Base-by-base conservation (phyloP, 2,329 filamentous ascomycete genomes). In the Aspergillus viridinutans region DNA sequence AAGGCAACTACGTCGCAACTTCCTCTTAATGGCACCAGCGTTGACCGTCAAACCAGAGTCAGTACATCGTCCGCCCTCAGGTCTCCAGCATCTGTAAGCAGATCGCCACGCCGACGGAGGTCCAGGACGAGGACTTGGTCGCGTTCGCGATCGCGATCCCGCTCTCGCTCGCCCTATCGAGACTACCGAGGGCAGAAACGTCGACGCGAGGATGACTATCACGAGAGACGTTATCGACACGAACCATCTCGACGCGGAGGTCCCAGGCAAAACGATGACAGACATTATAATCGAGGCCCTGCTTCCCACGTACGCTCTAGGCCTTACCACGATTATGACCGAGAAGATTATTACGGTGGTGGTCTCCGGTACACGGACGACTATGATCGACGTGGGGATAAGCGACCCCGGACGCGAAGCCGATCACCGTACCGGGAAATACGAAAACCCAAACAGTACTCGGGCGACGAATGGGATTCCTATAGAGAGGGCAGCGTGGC, bases 1-100 rank as follows among this genome's bases (percentile, higher is more conserved):
- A 94, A 94, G 90, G 90, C 90, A 94, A 90, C 89, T 90, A 88
- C 77, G 77, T 81, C 88, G 87, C 85, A 87, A 83, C 81, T 83
- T 82, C 83, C 83, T 76, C 78, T 84, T 83, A 85, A 87, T 84
- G 83, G 86, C 88, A 87, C 80, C 85, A 86, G 83, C 85, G 87
- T 96, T 96, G 90, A 96, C 90, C 89, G 88, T 85, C 86, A 82
- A 83, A 84, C 89, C 89, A 96, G 91, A 92, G 83, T 78, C 78
- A 85, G 83, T 81, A 68, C 68, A 67, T 69, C 75, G 67, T 69
- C 72, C 62, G 70, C 70, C 56, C 63, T 77, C 74, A 83, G 80
- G 81, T 74, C 72, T 64, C 67, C 73, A 59, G 72, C 78, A 67
- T 83, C 83, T 70, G 73, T 77, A 70, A 69, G 64, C 64, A 67